Evolutionary conservation across 2,329 filamentous ascomycete species (phyloP), one percentile per base, ranked within the genome.

Genomic region (Nigrospora oryzae): DNA sequence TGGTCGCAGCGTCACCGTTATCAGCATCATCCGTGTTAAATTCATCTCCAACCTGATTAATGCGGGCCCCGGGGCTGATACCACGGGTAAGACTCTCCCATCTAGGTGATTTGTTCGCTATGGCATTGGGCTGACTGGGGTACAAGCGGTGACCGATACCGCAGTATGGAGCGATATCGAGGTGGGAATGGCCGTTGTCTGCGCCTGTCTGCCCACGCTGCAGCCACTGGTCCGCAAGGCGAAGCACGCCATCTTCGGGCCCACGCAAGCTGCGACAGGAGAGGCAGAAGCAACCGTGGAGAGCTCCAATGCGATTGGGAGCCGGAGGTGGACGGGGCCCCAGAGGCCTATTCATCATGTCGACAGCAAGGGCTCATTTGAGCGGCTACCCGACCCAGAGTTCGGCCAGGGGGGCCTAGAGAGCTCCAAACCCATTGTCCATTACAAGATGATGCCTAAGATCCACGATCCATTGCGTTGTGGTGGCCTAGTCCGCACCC

Each of bases 161-260:
- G 40, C 40, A 15, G 36, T 42, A 28, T 42, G 40, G 40, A 42
- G 32, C 33, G 14, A 17, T 8, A 11, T 42, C 40, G 40, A 42
- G 23, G 40, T 42, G 19, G 40, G 40, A 10, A 16, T 42, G 11
- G 40, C 40, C 7, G 28, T 42, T 11, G 35, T 42, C n/a, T 42
- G 40, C 12, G 40, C 40, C 11, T 42, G 40, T 34, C 15, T 42
- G 19, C 40, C 40, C n/a, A 42, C 40, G 8, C 40, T 42, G 33
- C 40, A 42, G n/a, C 40, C 40, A 15, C 40, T 42, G 17, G 16
- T 42, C 32, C 40, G 40, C 32, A 42, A 35, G 40, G 40, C 19
- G 12, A 35, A 32, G 19, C 32, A 32, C 34, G 35, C 35, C 19
- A 28, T 42, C 14, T 14, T 36, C 6, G 32, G 40, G 32, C 28